Conservation (phyloP, 2,329 filamentous ascomycete genomes). For the Monosporascus ibericus region DNA sequence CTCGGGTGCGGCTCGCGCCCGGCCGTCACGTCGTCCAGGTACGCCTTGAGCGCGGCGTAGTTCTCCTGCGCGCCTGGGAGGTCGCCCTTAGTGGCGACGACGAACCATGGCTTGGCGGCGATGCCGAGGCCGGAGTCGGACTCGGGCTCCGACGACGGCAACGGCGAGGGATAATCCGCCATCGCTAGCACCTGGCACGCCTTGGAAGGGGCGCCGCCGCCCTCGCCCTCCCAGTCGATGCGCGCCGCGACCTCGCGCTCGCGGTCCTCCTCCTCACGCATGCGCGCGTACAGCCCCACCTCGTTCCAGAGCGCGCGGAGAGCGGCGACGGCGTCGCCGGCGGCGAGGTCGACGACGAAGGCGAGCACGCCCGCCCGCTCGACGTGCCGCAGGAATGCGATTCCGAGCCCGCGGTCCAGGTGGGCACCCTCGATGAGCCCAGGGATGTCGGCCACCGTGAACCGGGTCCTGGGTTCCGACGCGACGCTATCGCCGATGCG, state of each 20-base stretch:
- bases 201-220: constrained; percentile 23
- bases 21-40: constrained; percentile 60
- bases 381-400: constrained; percentile 89
- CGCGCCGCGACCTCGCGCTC: constrained; percentile 52
- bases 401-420: constrained; percentile 81
- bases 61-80: constrained; percentile 72
- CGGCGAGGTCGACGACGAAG: constrained; percentile 83
- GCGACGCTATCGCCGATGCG: neutral
- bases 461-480: constrained; percentile 59
- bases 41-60: constrained; percentile 62
- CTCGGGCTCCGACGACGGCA: constrained; percentile 3
- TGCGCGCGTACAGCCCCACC: constrained; percentile 78
- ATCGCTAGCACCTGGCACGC: constrained; percentile 21
- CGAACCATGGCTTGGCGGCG: constrained; percentile 93
- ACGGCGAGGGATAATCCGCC: constrained; percentile 14
- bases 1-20: constrained; percentile 68
- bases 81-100: constrained; percentile 90
- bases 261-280: constrained; percentile 66
- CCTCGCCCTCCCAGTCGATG: constrained; percentile 55
- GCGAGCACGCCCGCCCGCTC: constrained; percentile 89
- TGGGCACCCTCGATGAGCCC: constrained; percentile 90
- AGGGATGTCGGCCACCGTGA: constrained; percentile 93
- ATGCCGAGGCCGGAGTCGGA: constrained; percentile 56
- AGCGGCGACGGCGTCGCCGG: constrained; percentile 71
- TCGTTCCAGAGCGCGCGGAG: constrained; percentile 84